phyloP scores from a whole-genome alignment of 305 asterid genomes.

The Monarda citriodora region DNA sequence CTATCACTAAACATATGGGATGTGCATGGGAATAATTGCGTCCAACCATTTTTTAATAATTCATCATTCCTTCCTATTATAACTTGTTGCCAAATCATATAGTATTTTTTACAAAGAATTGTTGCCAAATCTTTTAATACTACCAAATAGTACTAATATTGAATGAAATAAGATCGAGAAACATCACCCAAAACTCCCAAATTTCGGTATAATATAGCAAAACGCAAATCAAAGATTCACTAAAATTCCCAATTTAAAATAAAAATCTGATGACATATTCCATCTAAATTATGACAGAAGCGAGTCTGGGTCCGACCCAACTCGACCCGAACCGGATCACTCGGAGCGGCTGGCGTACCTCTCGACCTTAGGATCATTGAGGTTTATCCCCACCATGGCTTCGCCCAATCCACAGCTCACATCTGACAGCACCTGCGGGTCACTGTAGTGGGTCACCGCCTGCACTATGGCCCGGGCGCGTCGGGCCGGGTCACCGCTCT shows the following conservation, averaged over 20 bases:
- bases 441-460: constrained; percentile 97
- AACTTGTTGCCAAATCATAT: too few relatives aligned
- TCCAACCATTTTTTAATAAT: too few relatives aligned
- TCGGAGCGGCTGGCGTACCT: constrained; percentile 95
- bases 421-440: constrained; percentile 84
- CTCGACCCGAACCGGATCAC: constrained; percentile 28
- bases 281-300: constrained; percentile 13
- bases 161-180: too few relatives aligned
- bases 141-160: too few relatives aligned
- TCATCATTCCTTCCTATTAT: too few relatives aligned
- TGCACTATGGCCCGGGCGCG: constrained; percentile 97
- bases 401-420: constrained; percentile 96
- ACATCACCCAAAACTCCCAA: background rate
- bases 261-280: background rate
- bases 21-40: too few relatives aligned
- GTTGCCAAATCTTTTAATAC: too few relatives aligned
- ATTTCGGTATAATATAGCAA: background rate
- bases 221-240: background rate
- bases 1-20: too few relatives aligned
- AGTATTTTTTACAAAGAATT: too few relatives aligned
- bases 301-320: background rate
- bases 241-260: constrained; percentile 10
- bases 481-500: constrained; percentile 93
- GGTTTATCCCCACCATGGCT: constrained; percentile 96
- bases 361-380: constrained; percentile 84